A percentile compares a stretch with the other conserved stretches of the same genome.
These are phyloP conservation scores for Bipolaris gigantea DNA, from an alignment of 2,329 filamentous ascomycete species.

Conservation along the genomic window DNA sequence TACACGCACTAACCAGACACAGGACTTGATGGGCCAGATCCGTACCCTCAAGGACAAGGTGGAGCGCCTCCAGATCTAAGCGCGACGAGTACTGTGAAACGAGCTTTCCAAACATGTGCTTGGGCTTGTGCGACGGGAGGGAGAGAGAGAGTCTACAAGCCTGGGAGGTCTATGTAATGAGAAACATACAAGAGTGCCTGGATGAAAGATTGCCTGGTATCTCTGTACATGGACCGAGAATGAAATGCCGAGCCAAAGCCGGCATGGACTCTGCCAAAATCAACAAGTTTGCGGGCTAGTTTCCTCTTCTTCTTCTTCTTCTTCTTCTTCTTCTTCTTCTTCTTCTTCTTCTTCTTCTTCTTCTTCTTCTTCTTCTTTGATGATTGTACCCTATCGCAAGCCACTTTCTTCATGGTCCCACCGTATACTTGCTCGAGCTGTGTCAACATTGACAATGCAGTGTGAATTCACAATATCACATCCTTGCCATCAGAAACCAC, in stretches of 20 bases:
- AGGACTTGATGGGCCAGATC: conserved; percentile 76
- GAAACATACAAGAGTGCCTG: conserved; percentile 16
- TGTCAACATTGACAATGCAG: not conserved
- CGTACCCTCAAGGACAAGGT: conserved; percentile 90
- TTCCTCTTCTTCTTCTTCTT: too few relatives aligned
- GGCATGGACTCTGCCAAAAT: conserved; percentile 28
- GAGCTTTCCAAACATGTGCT: not conserved
- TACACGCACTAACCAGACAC: not conserved
- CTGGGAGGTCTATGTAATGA: conserved; percentile 20
- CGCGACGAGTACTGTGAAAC: not conserved
- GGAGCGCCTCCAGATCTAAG: conserved; percentile 86
- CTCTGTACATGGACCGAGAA: conserved; percentile 30
- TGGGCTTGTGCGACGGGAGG: not conserved
- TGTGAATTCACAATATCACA: not conserved
- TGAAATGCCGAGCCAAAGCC: conserved; percentile 25
- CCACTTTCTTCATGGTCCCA: not conserved
- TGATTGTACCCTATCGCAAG: too few relatives aligned
- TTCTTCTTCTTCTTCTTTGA: too few relatives aligned
- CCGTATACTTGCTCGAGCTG: too few relatives aligned
- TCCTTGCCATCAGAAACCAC: not conserved
- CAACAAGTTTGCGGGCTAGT: not conserved
- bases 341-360: too few relatives aligned
- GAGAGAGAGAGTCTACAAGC: conserved; percentile 5
- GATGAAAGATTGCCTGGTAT: conserved; percentile 21
- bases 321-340: too few relatives aligned